phyloP scores from a whole-genome alignment of 2,329 filamentous ascomycete species.

The Xylariaceae sp. region DNA sequence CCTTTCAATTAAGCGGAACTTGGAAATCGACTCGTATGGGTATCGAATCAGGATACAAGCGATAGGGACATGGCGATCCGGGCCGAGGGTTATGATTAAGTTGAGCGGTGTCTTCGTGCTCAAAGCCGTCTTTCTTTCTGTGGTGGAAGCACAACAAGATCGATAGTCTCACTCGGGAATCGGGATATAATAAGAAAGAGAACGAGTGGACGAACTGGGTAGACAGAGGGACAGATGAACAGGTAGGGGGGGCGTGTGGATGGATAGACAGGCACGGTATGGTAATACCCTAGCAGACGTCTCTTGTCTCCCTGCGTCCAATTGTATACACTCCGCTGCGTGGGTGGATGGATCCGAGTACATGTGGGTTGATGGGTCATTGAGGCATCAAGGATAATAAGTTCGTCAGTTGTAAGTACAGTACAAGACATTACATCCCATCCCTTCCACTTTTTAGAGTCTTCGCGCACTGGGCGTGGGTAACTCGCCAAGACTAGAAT shows the following conservation, averaged over 20 bases:
- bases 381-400: slow-evolving; percentile 10
- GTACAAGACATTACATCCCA: slow-evolving; percentile 11
- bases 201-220: slow-evolving; percentile 25
- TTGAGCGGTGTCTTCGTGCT: slow-evolving; percentile 6
- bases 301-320: slow-evolving; percentile 4
- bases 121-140: slow-evolving; percentile 7
- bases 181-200: slow-evolving; percentile 25
- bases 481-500: slow-evolving; percentile 15
- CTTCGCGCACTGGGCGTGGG: slow-evolving; percentile 14
- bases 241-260: slow-evolving; percentile 25
- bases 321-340: slow-evolving; percentile 9
- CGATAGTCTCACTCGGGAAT: slow-evolving; percentile 27
- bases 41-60: slow-evolving; percentile 12
- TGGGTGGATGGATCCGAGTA: slow-evolving; percentile 9
- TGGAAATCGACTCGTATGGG: slow-evolving; percentile 11
- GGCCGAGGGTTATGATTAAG: slow-evolving; percentile 3
- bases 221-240: slow-evolving; percentile 23
- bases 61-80: slow-evolving; percentile 19
- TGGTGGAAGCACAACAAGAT: slow-evolving; percentile 23
- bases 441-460: not conserved
- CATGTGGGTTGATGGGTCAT: slow-evolving; percentile 12
- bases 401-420: not conserved
- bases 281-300: slow-evolving; percentile 10
- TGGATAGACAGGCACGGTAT: slow-evolving; percentile 12
- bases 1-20: slow-evolving; percentile 7